phyloP scores from a whole-genome alignment of 768 basidiomycete species.

The Boletus reticuloceps region DNA sequence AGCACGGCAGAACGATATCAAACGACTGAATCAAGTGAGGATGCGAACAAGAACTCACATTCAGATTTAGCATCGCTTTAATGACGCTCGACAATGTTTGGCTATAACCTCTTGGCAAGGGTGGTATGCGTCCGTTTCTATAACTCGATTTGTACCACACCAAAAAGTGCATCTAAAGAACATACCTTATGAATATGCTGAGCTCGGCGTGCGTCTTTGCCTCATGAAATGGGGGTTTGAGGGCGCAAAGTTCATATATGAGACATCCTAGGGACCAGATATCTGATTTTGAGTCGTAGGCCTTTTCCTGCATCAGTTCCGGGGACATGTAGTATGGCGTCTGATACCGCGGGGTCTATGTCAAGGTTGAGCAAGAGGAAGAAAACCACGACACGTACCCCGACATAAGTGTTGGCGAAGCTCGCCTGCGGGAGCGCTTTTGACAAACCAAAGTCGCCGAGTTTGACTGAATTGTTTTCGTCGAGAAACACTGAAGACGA shows the following conservation, averaged over 20 bases:
- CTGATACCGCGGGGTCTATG: constrained; percentile 52
- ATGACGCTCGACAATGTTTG: constrained; percentile 69
- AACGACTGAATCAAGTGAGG: background rate
- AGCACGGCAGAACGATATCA: background rate
- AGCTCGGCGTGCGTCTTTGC: constrained; percentile 88
- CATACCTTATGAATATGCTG: constrained; percentile 74
- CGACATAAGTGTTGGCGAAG: constrained; percentile 96
- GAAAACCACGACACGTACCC: constrained; percentile 51
- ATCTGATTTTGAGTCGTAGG: constrained; percentile 97
- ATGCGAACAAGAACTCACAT: constrained; percentile 45
- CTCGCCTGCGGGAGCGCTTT: constrained; percentile 86
- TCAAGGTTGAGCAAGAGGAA: background rate
- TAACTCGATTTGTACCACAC: background rate
- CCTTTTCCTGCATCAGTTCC: constrained; percentile 94
- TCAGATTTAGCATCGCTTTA: constrained; percentile 83
- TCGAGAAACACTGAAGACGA: constrained; percentile 77
- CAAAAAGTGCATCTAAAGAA: background rate
- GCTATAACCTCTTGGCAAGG: constrained; percentile 81
- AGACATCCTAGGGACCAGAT: constrained; percentile 99
- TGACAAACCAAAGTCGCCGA: constrained; percentile 95
- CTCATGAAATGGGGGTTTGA: constrained; percentile 91
- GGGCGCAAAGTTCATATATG: constrained; percentile 93
- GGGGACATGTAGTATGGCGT: constrained; percentile 99
- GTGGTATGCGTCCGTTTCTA: constrained; percentile 89
- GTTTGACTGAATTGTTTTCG: constrained; percentile 79